phyloP scores from a whole-genome alignment of 148 eudicot species.

The Pharnaceum exiguum region DNA sequence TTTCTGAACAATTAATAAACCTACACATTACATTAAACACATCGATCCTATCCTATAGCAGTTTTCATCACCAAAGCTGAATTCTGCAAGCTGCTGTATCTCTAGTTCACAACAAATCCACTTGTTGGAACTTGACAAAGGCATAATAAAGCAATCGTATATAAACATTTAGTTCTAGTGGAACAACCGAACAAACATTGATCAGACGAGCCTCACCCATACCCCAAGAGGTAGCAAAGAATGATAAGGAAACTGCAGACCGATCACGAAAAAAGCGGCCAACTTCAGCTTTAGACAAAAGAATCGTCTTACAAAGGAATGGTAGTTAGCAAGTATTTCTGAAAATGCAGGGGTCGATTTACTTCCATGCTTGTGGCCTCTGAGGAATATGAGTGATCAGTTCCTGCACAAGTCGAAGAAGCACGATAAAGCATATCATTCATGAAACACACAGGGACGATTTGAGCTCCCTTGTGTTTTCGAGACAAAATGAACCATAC shows the following conservation, averaged over 20 bases:
- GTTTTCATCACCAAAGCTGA: slow-evolving; percentile 19
- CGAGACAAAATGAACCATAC: neutral
- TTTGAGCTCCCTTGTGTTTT: neutral
- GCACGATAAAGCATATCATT: too few relatives aligned
- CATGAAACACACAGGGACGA: too few relatives aligned
- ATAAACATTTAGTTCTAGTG: too few relatives aligned
- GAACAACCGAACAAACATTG: neutral
- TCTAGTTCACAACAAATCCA: slow-evolving; percentile 27
- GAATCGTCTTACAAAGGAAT: slow-evolving; percentile 12
- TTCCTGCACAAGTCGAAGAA: slow-evolving; percentile 47
- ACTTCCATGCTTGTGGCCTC: slow-evolving; percentile 25
- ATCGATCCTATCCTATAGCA: slow-evolving; percentile 15
- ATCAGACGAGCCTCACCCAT: neutral
- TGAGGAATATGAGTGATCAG: slow-evolving; percentile 44
- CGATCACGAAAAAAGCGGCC: slow-evolving; percentile 11
- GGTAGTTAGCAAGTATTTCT: neutral
- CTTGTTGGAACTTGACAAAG: slow-evolving; percentile 26
- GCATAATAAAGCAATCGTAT: too few relatives aligned
- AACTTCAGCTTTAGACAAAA: slow-evolving; percentile 23
- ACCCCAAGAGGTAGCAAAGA: slow-evolving; percentile 9
- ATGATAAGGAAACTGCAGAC: slow-evolving; percentile 22
- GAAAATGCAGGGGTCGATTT: slow-evolving; percentile 8
- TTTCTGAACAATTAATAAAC: slow-evolving; percentile 3
- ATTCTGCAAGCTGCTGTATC: slow-evolving; percentile 1
- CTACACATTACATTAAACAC: slow-evolving; percentile 6